phyloP scores from a whole-genome alignment of 352 stramenopile species.

The Hyaloperonospora arabidopsidis region DNA sequence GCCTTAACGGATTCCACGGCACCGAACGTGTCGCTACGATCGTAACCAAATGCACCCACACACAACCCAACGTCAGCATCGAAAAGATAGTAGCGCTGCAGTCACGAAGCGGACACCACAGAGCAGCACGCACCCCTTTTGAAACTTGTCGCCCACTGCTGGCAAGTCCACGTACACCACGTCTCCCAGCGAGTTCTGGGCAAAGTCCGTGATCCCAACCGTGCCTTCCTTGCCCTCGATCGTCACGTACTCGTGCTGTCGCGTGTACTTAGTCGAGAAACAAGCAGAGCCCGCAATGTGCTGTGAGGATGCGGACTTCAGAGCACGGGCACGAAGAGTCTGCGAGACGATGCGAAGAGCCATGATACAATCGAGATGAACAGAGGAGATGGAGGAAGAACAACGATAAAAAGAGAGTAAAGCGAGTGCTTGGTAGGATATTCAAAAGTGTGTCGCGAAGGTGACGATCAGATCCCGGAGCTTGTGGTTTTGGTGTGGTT shows the following conservation, averaged over 20 bases:
- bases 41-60: slow-evolving; percentile 4
- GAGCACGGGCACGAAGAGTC: slow-evolving; percentile 33
- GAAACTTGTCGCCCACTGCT: slow-evolving; percentile 88
- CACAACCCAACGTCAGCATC: slow-evolving; percentile 12
- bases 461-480: too few relatives aligned
- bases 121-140: slow-evolving; percentile 75
- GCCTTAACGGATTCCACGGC: slow-evolving; percentile 99
- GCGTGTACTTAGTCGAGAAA: slow-evolving; percentile 84
- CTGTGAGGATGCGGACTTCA: slow-evolving; percentile 28
- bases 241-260: slow-evolving; percentile 80
- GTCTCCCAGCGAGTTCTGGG: slow-evolving; percentile 94
- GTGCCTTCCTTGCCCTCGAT: slow-evolving; percentile 77
- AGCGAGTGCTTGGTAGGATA: too few relatives aligned
- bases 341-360: slow-evolving; percentile 55
- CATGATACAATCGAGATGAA: slow-evolving; percentile 18
- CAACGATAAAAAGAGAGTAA: too few relatives aligned
- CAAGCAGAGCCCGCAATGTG: slow-evolving; percentile 31
- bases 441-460: too few relatives aligned
- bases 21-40: slow-evolving; percentile 87
- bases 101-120: neutral
- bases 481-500: slow-evolving; percentile 7
- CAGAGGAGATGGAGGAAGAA: neutral
- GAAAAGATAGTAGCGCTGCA: neutral
- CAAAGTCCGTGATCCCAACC: slow-evolving; percentile 97
- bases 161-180: slow-evolving; percentile 97